phyloP scores from a whole-genome alignment of 352 stramenopile genomes.

The Globisporangium carolinianum region DNA sequence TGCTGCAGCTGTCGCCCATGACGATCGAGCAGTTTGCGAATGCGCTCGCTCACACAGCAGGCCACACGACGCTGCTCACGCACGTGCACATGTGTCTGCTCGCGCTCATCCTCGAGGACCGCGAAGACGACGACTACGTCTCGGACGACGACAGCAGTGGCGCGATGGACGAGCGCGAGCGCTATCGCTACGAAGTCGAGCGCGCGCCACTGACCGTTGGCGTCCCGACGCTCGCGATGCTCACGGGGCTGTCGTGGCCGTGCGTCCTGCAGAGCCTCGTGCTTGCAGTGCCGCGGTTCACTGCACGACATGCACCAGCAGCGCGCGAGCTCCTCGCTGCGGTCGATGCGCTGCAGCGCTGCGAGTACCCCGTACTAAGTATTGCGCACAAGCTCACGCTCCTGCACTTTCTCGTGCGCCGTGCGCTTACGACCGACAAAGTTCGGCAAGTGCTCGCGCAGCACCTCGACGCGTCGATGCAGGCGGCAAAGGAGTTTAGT shows the following conservation, averaged over 20 bases:
- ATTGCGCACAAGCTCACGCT: constrained; percentile 67
- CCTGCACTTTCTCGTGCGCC: constrained; percentile 60
- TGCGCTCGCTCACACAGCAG: constrained; percentile 32
- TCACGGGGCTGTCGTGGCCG: constrained; percentile 79
- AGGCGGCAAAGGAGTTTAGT: constrained; percentile 72
- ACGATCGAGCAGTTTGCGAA: constrained; percentile 58
- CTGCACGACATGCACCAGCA: constrained; percentile 21
- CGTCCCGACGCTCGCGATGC: constrained; percentile 68
- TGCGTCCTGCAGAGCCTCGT: constrained; percentile 64
- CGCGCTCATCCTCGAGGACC: constrained; percentile 74
- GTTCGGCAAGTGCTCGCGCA: constrained; percentile 50
- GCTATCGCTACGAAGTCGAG: constrained; percentile 77
- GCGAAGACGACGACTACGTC: constrained; percentile 81
- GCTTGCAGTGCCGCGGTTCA: constrained; percentile 63
- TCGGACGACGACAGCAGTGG: constrained; percentile 63
- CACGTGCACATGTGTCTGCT: constrained; percentile 84
- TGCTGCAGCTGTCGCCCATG: constrained; percentile 54
- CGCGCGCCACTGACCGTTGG: constrained; percentile 73
- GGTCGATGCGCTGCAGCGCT: constrained; percentile 23
- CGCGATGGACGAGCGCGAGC: constrained; percentile 72
- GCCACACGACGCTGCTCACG: constrained; percentile 41
- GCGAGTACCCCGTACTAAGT: constrained; percentile 44
- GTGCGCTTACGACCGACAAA: constrained; percentile 55
- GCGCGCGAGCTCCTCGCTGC: constrained; percentile 37
- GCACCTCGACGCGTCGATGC: constrained; percentile 46